A percentile compares a stretch with the other conserved stretches of the same genome.
Evolutionary conservation across 495 filamentous ascomycete genomes (phyloP).

Genomic region (Penicillium samsonianum): DNA sequence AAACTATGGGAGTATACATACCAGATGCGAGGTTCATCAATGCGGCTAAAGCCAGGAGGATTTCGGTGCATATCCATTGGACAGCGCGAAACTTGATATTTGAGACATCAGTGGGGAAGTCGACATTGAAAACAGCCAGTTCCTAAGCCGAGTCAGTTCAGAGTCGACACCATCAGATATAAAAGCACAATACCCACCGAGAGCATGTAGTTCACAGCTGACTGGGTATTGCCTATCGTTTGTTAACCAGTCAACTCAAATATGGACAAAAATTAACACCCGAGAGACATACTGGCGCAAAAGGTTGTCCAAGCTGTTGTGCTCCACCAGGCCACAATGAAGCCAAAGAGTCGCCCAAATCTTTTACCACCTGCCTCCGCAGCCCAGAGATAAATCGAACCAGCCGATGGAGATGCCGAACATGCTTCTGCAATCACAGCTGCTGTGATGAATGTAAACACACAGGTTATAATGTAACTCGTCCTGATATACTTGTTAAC

Average conservation of each 20-base stretch:
- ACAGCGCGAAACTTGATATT: constrained; percentile 53
- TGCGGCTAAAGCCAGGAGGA: constrained; percentile 46
- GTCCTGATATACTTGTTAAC: constrained; percentile 32
- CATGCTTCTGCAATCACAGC: constrained; percentile 59
- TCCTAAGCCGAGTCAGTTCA: constrained; percentile 33
- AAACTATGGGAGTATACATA: constrained; percentile 21
- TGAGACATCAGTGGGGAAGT: constrained; percentile 48
- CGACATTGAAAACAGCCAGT: constrained; percentile 53
- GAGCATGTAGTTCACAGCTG: constrained; percentile 57
- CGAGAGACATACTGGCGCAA: constrained; percentile 38
- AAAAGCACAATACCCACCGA: constrained; percentile 32
- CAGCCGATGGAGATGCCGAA: constrained; percentile 55
- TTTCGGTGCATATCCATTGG: constrained; percentile 54
- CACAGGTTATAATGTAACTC: constrained; percentile 55
- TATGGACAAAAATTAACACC: constrained; percentile 6
- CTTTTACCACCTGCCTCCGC: constrained; percentile 55
- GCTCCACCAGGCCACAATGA: constrained; percentile 61
- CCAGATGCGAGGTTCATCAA: constrained; percentile 47
- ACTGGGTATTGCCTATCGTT: constrained; percentile 46
- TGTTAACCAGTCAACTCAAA: too few relatives aligned
- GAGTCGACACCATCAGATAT: neutral
- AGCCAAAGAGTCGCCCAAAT: constrained; percentile 54
- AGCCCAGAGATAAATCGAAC: constrained; percentile 60
- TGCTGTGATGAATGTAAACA: constrained; percentile 59
- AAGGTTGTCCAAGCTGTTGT: constrained; percentile 62